Evolutionary conservation across 1,139 yeast species (phyloP).

Genomic region (Yamadazyma dendronema): DNA sequence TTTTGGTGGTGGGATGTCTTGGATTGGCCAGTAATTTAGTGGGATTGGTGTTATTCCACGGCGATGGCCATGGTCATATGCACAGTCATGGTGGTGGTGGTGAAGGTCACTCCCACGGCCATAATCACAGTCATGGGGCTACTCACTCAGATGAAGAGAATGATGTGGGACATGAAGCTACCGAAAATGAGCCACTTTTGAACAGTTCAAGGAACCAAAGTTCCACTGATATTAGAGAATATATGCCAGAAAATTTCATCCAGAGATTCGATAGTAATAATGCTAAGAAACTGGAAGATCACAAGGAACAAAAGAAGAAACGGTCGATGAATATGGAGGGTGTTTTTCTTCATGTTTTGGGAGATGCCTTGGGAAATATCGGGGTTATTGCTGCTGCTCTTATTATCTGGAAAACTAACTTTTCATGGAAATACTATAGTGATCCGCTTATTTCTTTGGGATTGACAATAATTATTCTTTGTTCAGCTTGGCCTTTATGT

Average conservation of each 20-base stretch:
- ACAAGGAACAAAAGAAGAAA: slow-evolving; percentile 20
- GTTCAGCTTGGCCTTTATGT: slow-evolving; percentile 89
- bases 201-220: slow-evolving; percentile 11
- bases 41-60: slow-evolving; percentile 87
- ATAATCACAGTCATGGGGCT: slow-evolving; percentile 1
- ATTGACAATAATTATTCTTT: slow-evolving; percentile 83
- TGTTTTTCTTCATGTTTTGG: slow-evolving; percentile 89
- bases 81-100: slow-evolving; percentile 51
- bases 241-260: slow-evolving; percentile 41
- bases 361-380: slow-evolving; percentile 93
- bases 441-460: slow-evolving; percentile 86
- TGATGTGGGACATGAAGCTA: slow-evolving; percentile 1
- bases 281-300: not conserved
- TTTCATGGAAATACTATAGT: slow-evolving; percentile 78
- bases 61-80: slow-evolving; percentile 69
- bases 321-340: slow-evolving; percentile 95
- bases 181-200: slow-evolving; percentile 1
- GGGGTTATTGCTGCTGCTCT: slow-evolving; percentile 91
- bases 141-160: slow-evolving; percentile 4
- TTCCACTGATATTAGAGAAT: slow-evolving; percentile 19
- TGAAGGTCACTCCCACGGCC: slow-evolving; percentile 19
- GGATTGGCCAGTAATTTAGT: slow-evolving; percentile 81
- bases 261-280: slow-evolving; percentile 25
- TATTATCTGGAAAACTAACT: slow-evolving; percentile 91
- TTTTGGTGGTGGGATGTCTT: slow-evolving; percentile 75